phyloP scores from a whole-genome alignment of 805 yeast genomes.

The Cyberlindnera suaveolens region DNA sequence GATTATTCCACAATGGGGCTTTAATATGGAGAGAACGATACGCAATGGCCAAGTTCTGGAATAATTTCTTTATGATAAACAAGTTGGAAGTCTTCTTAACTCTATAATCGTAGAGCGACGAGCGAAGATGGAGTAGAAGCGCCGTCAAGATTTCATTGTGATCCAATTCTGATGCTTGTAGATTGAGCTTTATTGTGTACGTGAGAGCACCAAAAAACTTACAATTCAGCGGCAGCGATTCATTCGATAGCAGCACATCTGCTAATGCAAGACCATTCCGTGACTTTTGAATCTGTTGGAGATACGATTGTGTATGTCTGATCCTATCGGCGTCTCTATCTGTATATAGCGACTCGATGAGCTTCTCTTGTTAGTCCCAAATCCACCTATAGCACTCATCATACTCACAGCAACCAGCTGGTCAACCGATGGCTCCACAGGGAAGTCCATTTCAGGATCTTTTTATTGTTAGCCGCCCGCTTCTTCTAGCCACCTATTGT shows the following conservation, averaged over 20 bases:
- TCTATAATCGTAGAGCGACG: constrained; percentile 5
- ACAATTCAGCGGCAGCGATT: constrained; percentile 36
- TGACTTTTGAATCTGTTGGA: constrained; percentile 56
- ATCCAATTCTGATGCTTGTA: constrained; percentile 14
- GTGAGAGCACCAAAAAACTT: constrained; percentile 82
- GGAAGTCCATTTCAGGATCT: neutral
- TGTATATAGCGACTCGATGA: constrained; percentile 19
- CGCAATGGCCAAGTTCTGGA: constrained; percentile 47
- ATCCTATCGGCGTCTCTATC: constrained; percentile 30
- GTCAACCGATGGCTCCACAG: neutral
- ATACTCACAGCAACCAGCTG: neutral
- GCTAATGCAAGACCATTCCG: constrained; percentile 54
- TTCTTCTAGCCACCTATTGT: neutral
- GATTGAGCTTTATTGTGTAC: constrained; percentile 53
- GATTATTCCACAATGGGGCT: constrained; percentile 33
- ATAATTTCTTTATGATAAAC: constrained; percentile 51
- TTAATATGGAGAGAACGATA: constrained; percentile 28
- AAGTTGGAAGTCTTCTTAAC: constrained; percentile 13
- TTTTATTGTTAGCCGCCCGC: neutral
- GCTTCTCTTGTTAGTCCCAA: constrained; percentile 6
- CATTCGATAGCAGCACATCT: constrained; percentile 36
- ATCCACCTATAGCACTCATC: neutral
- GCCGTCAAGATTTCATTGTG: constrained; percentile 8
- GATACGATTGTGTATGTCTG: constrained; percentile 39
- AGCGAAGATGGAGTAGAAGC: constrained; percentile 13